Evolutionary conservation across 805 yeast species (phyloP), one percentile per base, ranked within the genome.

Genomic region (Blastobotrys muscicola): DNA sequence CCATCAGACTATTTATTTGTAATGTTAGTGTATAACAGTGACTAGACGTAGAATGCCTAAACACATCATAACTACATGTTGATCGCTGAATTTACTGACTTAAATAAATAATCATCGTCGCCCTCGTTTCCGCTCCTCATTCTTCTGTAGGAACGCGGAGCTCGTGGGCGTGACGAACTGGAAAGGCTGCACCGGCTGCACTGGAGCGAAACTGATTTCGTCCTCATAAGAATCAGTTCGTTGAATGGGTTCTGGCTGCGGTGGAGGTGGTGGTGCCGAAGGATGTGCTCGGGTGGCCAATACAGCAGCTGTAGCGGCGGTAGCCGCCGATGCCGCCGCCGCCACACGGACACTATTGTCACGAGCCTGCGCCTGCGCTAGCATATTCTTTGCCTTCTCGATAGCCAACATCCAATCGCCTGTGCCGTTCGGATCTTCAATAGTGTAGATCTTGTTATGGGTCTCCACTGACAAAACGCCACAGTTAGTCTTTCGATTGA

Each of bases 221-320:
- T 20, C 26, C 6, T 20, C 26, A 6, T 20, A 13, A 8, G 45
- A 39, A 30, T 41, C 43, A 8, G 50, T 49, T 20, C 44, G 41
- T 8, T 31, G 44, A 31, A 40, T 13, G 7, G n/a, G 15, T 8
- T 30, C 32, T 12, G 31, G 4, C 29, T 29, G 40, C 33, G 16
- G 42, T 14, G 20, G 46, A 5, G 30, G 33, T 4, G 44, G 12
- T 8, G 32, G 23, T 23, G 29, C 35, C 10, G 12, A 10, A 3
- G 29, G 10, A 13, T 37, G 29, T 8, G 53, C 51, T 4, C 55
- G 43, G 2, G 59, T 62, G 1, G 65, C 65, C 3, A 55, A 30
- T 2, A 64, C 64, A 1, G 65, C 65, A 2, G 65, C 65, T 1
- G 62, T 50, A 2, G 63, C 61, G 0, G 64, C 64, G 16, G 56